Percentiles rank a stretch among this genome's conserved stretches.
Evolutionary conservation across 208 protist species (phyloP).

Genomic region (Wallacemonas sp.): DNA sequence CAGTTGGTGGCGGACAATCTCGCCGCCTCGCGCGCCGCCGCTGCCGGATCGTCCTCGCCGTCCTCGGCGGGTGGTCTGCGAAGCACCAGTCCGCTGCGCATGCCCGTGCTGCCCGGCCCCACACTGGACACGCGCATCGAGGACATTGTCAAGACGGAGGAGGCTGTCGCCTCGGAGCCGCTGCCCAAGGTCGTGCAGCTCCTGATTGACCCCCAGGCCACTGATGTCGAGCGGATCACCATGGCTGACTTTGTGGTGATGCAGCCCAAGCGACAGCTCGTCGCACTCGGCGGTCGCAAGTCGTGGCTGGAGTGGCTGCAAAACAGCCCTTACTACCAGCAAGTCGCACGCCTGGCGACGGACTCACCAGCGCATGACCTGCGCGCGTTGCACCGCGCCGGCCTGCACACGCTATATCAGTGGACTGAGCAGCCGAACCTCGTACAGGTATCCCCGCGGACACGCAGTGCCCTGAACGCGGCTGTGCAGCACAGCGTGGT

Average conservation of each 20-base stretch:
- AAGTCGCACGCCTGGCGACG: conserved; percentile 58
- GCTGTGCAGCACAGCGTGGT: conserved; percentile 75
- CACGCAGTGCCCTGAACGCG: conserved; percentile 72
- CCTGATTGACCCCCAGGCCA: conserved; percentile 70
- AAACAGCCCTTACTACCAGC: conserved; percentile 72
- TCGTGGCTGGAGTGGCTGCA: conserved; percentile 77
- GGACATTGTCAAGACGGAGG: conserved; percentile 70
- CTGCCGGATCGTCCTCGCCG: conserved; percentile 3
- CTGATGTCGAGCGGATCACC: conserved; percentile 69
- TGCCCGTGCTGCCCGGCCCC: conserved; percentile 31
- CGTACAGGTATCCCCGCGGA: conserved; percentile 72
- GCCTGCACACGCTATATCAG: conserved; percentile 77
- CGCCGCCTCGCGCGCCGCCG: conserved; percentile 1
- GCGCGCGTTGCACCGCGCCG: conserved; percentile 63
- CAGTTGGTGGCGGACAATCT: too few relatives aligned
- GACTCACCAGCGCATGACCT: conserved; percentile 69
- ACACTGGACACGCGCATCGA: conserved; percentile 70
- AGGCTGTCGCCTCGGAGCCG: conserved; percentile 45
- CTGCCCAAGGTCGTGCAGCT: conserved; percentile 72
- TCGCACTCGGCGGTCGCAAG: conserved; percentile 57
- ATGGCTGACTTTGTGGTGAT: conserved; percentile 74
- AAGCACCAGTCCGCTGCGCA: conserved; percentile 32
- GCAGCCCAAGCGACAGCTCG: conserved; percentile 76
- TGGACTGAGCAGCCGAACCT: conserved; percentile 78
- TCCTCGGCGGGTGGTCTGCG: not conserved